Evolutionary conservation across 2,329 filamentous ascomycete species (phyloP), one percentile per base, ranked within the genome.

Genomic region (Cadophora sp.): DNA sequence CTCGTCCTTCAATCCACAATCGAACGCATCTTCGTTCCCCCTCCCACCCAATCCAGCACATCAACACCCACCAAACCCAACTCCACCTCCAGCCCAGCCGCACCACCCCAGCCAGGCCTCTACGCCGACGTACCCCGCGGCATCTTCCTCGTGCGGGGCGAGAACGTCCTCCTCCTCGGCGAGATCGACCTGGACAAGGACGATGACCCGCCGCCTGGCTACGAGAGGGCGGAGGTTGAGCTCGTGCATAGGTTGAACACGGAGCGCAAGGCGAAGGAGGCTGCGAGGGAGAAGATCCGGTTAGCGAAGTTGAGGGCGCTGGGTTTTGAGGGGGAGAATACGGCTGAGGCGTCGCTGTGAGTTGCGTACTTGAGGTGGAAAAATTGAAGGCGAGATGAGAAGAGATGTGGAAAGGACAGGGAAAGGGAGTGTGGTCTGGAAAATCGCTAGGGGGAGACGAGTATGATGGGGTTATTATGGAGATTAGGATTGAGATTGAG

Each of bases 161-260:
- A 99, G 82, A 99, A 99, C 79, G 96, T 99, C n/a, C 84, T 97
- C 61, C 84, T 99, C 53, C 86, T 98, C 20, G 96, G 96, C 45
- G 96, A 98, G 80, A 97, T 99, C 75, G 96, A 99, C 78, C 87
- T 99, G 27, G 96, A 99, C 82, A 93, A 91, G 76, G 96, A 99
- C 80, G 96, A 99, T 79, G 90, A 96, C 66, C 85, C 93, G 16
- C 93, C 93, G 0, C 79, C 84, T 4, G 88, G 89, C 39, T 93
- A 91, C 70, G 82, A 87, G 74, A 76, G 79, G 70, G 93, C 89
- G 1, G 85, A 92, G 0, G 82, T 89, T 58, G 86, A 90, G 56
- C 81, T 90, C 70, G 92, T 97, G 45, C 88, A 90, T 71, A 87
- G 86, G 68, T 79, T 96, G 53, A 91, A 91, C 71, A 91, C 92